Conservation (phyloP, 192 early-diverging fungal species). For the Phlyctochytrium planicorne region DNA sequence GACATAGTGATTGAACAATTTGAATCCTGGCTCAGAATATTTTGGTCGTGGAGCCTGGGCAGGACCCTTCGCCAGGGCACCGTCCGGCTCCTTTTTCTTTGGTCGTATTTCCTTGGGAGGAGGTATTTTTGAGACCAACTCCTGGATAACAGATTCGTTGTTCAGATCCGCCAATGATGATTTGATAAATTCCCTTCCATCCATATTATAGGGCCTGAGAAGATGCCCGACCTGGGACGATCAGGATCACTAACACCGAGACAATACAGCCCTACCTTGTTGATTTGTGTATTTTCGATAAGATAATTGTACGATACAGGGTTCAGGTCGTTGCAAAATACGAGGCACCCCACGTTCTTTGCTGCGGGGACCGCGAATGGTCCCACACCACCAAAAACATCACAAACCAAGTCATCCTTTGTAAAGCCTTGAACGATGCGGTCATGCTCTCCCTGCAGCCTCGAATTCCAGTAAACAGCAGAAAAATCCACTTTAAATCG, state of each 20-base stretch:
- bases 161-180: constrained; percentile 69
- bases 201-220: constrained; percentile 78
- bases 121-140: constrained; percentile 30
- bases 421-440: constrained; percentile 81
- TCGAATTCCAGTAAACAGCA: constrained; percentile 99
- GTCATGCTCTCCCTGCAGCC: constrained; percentile 92
- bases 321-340: constrained; percentile 98
- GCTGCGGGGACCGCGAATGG: constrained; percentile 95
- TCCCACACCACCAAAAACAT: constrained; percentile 96
- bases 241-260: neutral
- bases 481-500: constrained; percentile 92
- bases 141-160: constrained; percentile 24
- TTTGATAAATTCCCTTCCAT: constrained; percentile 88
- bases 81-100: neutral
- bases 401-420: constrained; percentile 74
- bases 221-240: constrained; percentile 56
- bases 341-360: constrained; percentile 69
- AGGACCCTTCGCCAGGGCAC: constrained; percentile 1
- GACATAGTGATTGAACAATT: constrained; percentile 90
- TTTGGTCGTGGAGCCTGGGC: neutral
- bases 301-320: constrained; percentile 83
- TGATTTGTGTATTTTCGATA: constrained; percentile 74
- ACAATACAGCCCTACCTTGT: constrained; percentile 64
- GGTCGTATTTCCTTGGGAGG: neutral
- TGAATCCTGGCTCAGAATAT: constrained; percentile 27